Base-by-base conservation (phyloP, 2,329 filamentous ascomycete genomes). In the Claviceps spartinae region DNA sequence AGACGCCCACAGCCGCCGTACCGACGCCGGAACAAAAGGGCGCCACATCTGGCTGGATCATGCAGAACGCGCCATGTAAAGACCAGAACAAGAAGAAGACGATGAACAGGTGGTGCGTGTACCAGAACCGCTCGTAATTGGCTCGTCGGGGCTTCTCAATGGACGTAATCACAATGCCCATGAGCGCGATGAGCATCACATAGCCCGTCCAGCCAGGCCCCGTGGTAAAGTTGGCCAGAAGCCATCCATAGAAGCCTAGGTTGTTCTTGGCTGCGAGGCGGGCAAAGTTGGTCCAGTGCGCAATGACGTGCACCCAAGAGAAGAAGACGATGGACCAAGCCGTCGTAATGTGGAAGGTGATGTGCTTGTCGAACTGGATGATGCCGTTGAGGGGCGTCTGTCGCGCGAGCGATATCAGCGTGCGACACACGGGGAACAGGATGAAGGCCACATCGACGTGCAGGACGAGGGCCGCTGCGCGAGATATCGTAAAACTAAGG, bases 81-180 rank as follows among this genome's bases (percentile, higher is more conserved):
- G 86, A 83, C 86, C 87, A 93, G 75, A 93, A 90, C 59, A 91
- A 74, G 72, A 93, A 93, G 76, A 93, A 93, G 57, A 91, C 63
- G 67, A 91, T 80, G 66, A 93, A 93, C 65, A 93, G 78, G 71
- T 93, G 88, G 69, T 94, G 87, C 1, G 85, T 88, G 67, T 89
- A 90, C 87, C 88, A 94, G 74, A 93, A 94, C 26, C 86, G 84
- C 67, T 91, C 87, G 65, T 88, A 91, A 71, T 93, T 90, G 55
- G 84, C 83, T 51, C 86, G 81, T 49, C 86, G 78, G 9, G 82
- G 80, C 72, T 86, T 87, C 69, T 91, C 86, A 14, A 86, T 72
- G 8, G 86, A 88, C 0, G 87, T 93, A 26, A 82, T 62, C 3
- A 85, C 83, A 77, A 94, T 93, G 49, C 81, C 81, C 75, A 86